These are phyloP conservation scores for Clonostachys rhizophaga DNA, from an alignment of 2,329 filamentous ascomycete genomes.

Conservation along the genomic window DNA sequence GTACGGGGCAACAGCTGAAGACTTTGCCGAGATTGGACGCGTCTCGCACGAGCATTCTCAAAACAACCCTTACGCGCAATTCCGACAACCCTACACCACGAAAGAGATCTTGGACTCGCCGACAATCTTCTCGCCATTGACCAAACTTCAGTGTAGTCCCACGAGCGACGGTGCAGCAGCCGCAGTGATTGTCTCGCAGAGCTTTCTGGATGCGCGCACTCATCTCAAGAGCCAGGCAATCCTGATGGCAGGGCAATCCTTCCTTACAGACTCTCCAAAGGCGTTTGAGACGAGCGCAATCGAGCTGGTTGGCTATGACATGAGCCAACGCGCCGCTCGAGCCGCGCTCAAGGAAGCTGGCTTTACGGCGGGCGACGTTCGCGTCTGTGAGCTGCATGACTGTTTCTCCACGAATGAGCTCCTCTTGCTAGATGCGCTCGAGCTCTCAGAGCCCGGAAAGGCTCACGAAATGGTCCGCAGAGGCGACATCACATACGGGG, in stretches of 20 bases:
- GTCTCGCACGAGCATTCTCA: slow-evolving; percentile 90
- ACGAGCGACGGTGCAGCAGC: slow-evolving; percentile 61
- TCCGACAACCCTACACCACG: slow-evolving; percentile 84
- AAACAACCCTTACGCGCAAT: slow-evolving; percentile 96
- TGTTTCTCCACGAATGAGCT: slow-evolving; percentile 20
- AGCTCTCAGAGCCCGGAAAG: slow-evolving; percentile 6
- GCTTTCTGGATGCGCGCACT: not conserved
- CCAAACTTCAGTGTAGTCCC: slow-evolving; percentile 97
- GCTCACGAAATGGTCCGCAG: not conserved
- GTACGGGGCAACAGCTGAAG: slow-evolving; percentile 63
- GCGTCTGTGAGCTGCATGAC: slow-evolving; percentile 18
- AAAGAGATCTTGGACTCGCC: slow-evolving; percentile 74
- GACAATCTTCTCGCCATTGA: slow-evolving; percentile 81
- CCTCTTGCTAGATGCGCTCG: slow-evolving; percentile 13
- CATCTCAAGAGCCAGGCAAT: not conserved
- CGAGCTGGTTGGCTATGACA: slow-evolving; percentile 19
- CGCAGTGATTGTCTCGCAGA: not conserved
- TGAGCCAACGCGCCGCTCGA: slow-evolving; percentile 13
- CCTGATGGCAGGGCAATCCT: not conserved
- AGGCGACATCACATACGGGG: slow-evolving; percentile 13
- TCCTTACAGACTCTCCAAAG: not conserved
- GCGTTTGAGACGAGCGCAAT: slow-evolving; percentile 38
- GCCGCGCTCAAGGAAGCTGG: slow-evolving; percentile 13
- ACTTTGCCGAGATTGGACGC: slow-evolving; percentile 92
- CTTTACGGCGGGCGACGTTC: slow-evolving; percentile 8